A percentile compares a stretch with the other conserved stretches of the same genome.
phyloP scores from a whole-genome alignment of 345 rosid species.

The Pugionium cornutum region DNA sequence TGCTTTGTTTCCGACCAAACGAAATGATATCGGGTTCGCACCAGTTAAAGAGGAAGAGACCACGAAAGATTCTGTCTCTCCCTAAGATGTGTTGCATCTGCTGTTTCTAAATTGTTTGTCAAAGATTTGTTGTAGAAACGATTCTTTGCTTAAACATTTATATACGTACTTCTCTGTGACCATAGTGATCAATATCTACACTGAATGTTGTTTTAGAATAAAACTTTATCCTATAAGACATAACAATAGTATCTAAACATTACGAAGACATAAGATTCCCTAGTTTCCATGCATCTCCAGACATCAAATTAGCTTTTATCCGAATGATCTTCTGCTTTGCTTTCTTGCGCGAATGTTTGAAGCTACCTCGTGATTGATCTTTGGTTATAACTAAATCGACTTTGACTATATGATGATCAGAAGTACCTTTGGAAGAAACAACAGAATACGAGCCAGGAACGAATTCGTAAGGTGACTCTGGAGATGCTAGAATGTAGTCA shows the following conservation, averaged over 20 bases:
- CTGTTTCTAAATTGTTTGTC: too few species aligned
- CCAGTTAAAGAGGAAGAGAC: too few species aligned
- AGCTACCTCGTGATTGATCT: constrained; percentile 38
- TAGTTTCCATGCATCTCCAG: constrained; percentile 45
- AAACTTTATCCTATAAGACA: too few species aligned
- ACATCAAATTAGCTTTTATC: constrained; percentile 44
- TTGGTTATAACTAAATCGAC: constrained; percentile 56
- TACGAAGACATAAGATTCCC: constrained; percentile 25
- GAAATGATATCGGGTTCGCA: too few species aligned
- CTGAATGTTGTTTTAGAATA: too few species aligned
- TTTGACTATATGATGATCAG: constrained; percentile 93
- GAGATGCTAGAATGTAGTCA: constrained; percentile 75
- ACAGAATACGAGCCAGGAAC: constrained; percentile 85
- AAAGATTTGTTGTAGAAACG: too few species aligned
- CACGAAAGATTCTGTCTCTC: too few species aligned
- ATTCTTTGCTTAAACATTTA: too few species aligned
- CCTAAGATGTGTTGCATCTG: too few species aligned
- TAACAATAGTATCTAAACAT: neutral
- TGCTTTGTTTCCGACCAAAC: too few species aligned
- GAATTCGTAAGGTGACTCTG: constrained; percentile 56
- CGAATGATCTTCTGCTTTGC: constrained; percentile 44
- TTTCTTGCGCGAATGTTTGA: constrained; percentile 35
- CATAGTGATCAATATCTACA: neutral
- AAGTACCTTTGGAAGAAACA: constrained; percentile 83
- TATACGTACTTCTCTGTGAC: too few species aligned